A percentile compares a stretch with the other conserved stretches of the same genome.
phyloP scores from a whole-genome alignment of 176 grass and related monocot species.

The Oryza australiensis region DNA sequence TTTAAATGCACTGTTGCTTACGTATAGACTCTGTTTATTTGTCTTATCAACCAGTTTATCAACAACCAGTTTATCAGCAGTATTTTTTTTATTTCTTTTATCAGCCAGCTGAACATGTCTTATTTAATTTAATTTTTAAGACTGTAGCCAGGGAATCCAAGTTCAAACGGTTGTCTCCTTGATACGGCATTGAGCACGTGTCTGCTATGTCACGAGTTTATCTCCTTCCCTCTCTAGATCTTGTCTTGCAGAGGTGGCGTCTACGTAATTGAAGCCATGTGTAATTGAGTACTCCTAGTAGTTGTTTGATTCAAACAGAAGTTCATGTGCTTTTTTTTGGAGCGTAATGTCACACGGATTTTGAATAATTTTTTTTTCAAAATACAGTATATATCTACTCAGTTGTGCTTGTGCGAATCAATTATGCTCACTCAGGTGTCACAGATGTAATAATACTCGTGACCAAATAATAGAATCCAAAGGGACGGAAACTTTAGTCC shows the following conservation, averaged over 20 bases:
- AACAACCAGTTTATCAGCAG: too few relatives aligned
- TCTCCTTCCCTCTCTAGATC: background rate
- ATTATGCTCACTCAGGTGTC: background rate
- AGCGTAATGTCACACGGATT: background rate
- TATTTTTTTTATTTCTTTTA: too few relatives aligned
- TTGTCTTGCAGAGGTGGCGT: background rate
- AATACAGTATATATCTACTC: background rate
- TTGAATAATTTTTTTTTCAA: background rate
- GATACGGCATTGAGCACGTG: background rate
- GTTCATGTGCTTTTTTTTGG: background rate
- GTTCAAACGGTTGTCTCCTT: background rate
- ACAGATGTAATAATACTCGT: too few relatives aligned
- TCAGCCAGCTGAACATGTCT: too few relatives aligned
- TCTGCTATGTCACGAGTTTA: background rate
- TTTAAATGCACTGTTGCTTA: background rate
- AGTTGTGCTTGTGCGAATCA: background rate
- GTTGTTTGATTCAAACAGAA: background rate
- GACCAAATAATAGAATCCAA: too few relatives aligned
- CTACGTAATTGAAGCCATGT: background rate
- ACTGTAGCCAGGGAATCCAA: background rate
- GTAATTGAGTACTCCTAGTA: background rate
- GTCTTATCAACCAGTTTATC: too few relatives aligned
- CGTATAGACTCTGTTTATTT: too few relatives aligned
- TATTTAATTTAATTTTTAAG: background rate
- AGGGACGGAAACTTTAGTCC: too few relatives aligned